These are phyloP conservation scores for Syzygium malaccense DNA, from an alignment of 441 rosid genomes.

Conservation along the genomic window DNA sequence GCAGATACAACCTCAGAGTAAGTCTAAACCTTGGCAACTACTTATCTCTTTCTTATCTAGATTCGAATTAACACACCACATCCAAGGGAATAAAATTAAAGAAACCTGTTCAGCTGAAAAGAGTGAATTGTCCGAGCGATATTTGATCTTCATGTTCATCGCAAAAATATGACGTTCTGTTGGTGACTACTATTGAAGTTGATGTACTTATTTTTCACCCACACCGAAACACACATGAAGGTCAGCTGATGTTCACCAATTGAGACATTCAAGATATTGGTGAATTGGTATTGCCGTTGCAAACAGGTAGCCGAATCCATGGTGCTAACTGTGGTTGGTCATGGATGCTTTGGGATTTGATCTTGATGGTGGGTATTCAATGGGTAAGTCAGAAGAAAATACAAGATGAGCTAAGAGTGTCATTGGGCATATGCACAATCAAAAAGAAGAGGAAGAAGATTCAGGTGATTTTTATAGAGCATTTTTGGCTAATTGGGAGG, in stretches of 20 bases:
- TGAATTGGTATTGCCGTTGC: background rate
- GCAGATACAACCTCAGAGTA: background rate
- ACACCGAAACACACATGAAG: background rate
- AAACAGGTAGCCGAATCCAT: background rate
- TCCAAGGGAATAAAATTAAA: background rate
- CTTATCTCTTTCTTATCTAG: background rate
- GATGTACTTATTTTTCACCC: background rate
- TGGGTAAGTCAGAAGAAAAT: background rate
- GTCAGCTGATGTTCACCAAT: background rate
- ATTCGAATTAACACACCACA: background rate
- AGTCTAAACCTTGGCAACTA: background rate
- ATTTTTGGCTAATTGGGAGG: background rate
- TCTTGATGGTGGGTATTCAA: background rate
- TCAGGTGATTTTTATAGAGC: background rate
- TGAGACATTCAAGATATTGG: background rate
- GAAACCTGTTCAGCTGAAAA: background rate
- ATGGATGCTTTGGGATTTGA: background rate
- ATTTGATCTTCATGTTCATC: background rate
- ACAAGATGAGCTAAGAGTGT: background rate
- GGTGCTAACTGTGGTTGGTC: background rate
- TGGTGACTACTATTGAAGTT: background rate
- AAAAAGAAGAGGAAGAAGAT: background rate
- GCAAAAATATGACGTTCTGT: background rate
- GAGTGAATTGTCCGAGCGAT: background rate
- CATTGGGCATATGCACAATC: background rate